phyloP scores from a whole-genome alignment of 805 yeast species.

The Pichia thaimueangensis region DNA sequence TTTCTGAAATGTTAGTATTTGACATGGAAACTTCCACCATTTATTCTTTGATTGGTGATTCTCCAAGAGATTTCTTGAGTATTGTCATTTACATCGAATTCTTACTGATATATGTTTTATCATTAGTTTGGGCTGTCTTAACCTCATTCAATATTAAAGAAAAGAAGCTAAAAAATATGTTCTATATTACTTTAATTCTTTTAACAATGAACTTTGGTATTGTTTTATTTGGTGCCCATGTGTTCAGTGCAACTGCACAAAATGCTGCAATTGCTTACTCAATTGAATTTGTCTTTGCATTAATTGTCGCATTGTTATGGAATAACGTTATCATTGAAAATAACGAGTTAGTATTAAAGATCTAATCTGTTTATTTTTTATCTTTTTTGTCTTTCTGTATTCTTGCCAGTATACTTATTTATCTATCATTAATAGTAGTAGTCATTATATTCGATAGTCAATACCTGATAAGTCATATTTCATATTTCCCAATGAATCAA shows the following conservation, averaged over 20 bases:
- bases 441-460: too few species aligned
- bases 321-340: slow-evolving; percentile 20
- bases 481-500: too few species aligned
- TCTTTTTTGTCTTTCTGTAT: too few species aligned
- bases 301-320: slow-evolving; percentile 24
- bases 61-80: slow-evolving; percentile 17
- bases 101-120: slow-evolving; percentile 14
- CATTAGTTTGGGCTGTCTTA: slow-evolving; percentile 15
- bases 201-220: slow-evolving; percentile 4
- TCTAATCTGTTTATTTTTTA: background rate
- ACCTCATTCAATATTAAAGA: slow-evolving; percentile 20
- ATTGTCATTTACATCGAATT: slow-evolving; percentile 22
- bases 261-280: slow-evolving; percentile 21
- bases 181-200: slow-evolving; percentile 6
- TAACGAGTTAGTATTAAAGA: background rate
- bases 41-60: slow-evolving; percentile 25
- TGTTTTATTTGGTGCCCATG: slow-evolving; percentile 17
- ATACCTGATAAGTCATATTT: too few species aligned
- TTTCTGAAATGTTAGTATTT: slow-evolving; percentile 24
- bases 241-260: slow-evolving; percentile 15
- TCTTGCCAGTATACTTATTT: too few species aligned
- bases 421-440: too few species aligned
- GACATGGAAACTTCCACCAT: slow-evolving; percentile 26
- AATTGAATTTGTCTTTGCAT: slow-evolving; percentile 19
- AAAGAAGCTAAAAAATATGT: slow-evolving; percentile 11